These are phyloP conservation scores for Boletus tomentosulus DNA, from an alignment of 768 basidiomycete genomes.

Conservation along the genomic window DNA sequence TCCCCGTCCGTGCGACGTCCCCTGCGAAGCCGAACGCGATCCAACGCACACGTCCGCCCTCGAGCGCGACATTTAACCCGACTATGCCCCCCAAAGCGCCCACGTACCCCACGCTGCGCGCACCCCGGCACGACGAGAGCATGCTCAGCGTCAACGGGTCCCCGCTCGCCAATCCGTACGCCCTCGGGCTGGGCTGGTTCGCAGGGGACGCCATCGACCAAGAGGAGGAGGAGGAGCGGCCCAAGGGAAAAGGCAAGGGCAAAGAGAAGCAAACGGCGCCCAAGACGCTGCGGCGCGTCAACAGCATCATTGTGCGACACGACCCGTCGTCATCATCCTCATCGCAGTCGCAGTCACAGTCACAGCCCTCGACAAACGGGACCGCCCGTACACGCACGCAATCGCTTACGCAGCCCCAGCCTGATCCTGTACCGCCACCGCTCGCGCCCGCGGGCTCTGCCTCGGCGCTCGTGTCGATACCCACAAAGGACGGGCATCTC, in stretches of 20 bases:
- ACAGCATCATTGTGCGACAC: conserved; percentile 57
- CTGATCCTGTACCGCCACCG: conserved; percentile 14
- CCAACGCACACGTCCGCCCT: conserved; percentile 44
- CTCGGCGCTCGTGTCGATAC: conserved; percentile 69
- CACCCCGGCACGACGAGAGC: conserved; percentile 70
- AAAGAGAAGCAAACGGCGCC: conserved; percentile 21
- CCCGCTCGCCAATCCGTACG: conserved; percentile 74
- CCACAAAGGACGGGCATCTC: conserved; percentile 75
- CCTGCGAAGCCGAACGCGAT: conserved; percentile 40
- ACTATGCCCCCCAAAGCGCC: conserved; percentile 43
- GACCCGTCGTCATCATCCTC: conserved; percentile 42
- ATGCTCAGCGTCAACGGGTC: conserved; percentile 83
- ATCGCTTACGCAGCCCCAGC: background rate
- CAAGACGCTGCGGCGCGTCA: conserved; percentile 38
- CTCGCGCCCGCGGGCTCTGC: conserved; percentile 22
- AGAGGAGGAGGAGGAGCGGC: conserved; percentile 19
- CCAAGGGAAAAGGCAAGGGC: conserved; percentile 17
- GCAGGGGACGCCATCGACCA: conserved; percentile 32
- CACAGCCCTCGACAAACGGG: conserved; percentile 17
- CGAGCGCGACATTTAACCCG: conserved; percentile 70
- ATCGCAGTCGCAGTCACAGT: conserved; percentile 10
- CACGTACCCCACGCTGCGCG: conserved; percentile 47
- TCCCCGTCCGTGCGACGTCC: conserved; percentile 43
- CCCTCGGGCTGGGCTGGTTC: conserved; percentile 61
- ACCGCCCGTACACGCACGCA: conserved; percentile 37